Conservation (phyloP, 2,329 filamentous ascomycete genomes). For the Thermoascus crustaceus region DNA sequence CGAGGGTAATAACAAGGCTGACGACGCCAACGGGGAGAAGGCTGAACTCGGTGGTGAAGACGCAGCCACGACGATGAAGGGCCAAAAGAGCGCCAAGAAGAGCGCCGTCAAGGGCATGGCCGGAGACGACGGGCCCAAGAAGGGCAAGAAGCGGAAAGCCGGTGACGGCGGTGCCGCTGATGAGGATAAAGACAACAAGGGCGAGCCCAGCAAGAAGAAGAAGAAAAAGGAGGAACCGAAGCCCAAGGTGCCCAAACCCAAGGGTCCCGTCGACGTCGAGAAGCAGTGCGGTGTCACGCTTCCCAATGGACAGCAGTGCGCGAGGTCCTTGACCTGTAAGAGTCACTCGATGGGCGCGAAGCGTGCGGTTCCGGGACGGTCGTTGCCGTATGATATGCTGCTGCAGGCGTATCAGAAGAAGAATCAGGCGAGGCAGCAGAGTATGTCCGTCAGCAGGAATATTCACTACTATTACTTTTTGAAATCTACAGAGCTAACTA, state of each 20-base stretch:
- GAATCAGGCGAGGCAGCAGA: conserved; percentile 96
- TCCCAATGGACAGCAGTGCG: conserved; percentile 78
- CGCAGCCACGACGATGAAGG: too few species aligned
- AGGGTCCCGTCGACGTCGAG: conserved; percentile 90
- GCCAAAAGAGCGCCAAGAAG: conserved; percentile 60
- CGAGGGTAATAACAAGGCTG: conserved; percentile 33
- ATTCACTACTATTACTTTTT: conserved; percentile 3
- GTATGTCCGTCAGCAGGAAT: conserved; percentile 45
- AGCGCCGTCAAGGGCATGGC: conserved; percentile 45
- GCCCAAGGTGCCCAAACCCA: conserved; percentile 72
- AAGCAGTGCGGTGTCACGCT: conserved; percentile 84
- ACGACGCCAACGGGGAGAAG: conserved; percentile 31
- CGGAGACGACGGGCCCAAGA: conserved; percentile 49
- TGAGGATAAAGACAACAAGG: conserved; percentile 56
- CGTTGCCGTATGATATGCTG: conserved; percentile 85
- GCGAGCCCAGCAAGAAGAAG: conserved; percentile 78
- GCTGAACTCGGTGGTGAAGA: too few species aligned
- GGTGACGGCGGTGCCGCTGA: too few species aligned
- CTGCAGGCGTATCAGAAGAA: conserved; percentile 89
- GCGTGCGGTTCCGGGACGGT: conserved; percentile 75
- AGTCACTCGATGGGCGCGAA: conserved; percentile 94
- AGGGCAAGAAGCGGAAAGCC: conserved; percentile 71
- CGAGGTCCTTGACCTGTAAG: conserved; percentile 84
- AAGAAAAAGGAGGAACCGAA: conserved; percentile 94
- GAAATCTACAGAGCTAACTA: conserved; percentile 7